A percentile compares a stretch with the other conserved stretches of the same genome.
Evolutionary conservation across 768 basidiomycete genomes (phyloP).

Genomic region (Boletus coccyginus): DNA sequence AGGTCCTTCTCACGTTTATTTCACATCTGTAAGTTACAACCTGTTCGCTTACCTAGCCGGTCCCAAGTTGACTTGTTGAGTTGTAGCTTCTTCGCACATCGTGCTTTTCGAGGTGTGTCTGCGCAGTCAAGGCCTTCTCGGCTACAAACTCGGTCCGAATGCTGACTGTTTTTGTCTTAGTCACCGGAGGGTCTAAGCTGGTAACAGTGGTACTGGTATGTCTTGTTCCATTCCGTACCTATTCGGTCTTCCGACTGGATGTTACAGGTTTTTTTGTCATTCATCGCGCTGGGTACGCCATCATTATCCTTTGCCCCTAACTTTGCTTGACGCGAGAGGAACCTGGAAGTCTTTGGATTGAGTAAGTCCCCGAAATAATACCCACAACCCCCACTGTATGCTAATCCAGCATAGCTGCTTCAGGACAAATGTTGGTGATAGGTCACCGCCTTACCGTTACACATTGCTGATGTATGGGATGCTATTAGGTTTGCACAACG

Average conservation of each 20-base stretch:
- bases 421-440: conserved; percentile 27
- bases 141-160: neutral
- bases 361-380: conserved; percentile 16
- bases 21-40: conserved; percentile 27
- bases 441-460: neutral
- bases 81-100: conserved; percentile 24
- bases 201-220: conserved; percentile 20
- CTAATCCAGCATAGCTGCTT: conserved; percentile 14
- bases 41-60: neutral
- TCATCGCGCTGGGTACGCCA: conserved; percentile 22
- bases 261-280: conserved; percentile 17
- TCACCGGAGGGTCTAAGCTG: conserved; percentile 15
- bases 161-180: conserved; percentile 6
- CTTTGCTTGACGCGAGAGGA: conserved; percentile 13
- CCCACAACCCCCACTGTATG: neutral
- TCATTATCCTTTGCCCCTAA: neutral
- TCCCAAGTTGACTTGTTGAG: neutral
- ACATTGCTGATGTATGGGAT: conserved; percentile 7
- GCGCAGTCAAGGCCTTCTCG: neutral
- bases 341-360: conserved; percentile 25
- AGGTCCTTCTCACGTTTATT: conserved; percentile 27
- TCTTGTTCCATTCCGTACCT: neutral
- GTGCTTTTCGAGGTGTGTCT: conserved; percentile 24
- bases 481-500: conserved; percentile 18
- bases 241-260: neutral